Conservation (phyloP, 345 rosid genomes). For the Populus euphratica region DNA sequence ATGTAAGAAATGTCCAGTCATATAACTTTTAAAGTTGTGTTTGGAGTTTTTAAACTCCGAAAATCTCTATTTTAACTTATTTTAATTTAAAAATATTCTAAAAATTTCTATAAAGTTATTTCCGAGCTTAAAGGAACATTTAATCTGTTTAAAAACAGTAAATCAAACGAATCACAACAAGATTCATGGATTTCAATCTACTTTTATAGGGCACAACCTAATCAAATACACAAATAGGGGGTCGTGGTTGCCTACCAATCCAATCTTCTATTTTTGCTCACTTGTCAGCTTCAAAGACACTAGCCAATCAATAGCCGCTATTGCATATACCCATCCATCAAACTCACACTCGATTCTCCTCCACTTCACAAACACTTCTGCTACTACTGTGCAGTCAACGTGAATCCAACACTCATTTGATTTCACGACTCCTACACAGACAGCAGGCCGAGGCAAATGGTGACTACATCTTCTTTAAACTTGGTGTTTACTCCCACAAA, state of each 20-base stretch:
- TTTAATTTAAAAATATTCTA: too few relatives aligned
- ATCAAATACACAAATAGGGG: too few relatives aligned
- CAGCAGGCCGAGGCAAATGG: background rate
- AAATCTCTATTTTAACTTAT: too few relatives aligned
- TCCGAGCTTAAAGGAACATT: too few relatives aligned
- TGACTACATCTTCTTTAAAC: constrained; percentile 9
- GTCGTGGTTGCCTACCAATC: background rate
- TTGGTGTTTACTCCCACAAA: constrained; percentile 3
- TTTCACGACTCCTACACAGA: background rate
- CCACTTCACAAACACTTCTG: background rate
- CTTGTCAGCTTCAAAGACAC: constrained; percentile 3
- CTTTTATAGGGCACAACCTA: too few relatives aligned
- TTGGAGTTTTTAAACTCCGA: too few relatives aligned
- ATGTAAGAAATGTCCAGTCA: too few relatives aligned
- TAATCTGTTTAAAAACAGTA: too few relatives aligned
- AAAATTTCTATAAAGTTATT: too few relatives aligned
- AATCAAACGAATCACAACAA: too few relatives aligned
- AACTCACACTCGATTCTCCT: background rate
- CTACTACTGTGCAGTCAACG: background rate
- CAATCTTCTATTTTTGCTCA: constrained; percentile 6
- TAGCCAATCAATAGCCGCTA: background rate
- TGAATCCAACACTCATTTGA: background rate
- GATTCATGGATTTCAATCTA: too few relatives aligned
- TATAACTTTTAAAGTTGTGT: too few relatives aligned
- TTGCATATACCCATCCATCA: background rate